Evolutionary conservation across 352 stramenopile genomes (phyloP).

Genomic region (Hyphochytrium catenoides): DNA sequence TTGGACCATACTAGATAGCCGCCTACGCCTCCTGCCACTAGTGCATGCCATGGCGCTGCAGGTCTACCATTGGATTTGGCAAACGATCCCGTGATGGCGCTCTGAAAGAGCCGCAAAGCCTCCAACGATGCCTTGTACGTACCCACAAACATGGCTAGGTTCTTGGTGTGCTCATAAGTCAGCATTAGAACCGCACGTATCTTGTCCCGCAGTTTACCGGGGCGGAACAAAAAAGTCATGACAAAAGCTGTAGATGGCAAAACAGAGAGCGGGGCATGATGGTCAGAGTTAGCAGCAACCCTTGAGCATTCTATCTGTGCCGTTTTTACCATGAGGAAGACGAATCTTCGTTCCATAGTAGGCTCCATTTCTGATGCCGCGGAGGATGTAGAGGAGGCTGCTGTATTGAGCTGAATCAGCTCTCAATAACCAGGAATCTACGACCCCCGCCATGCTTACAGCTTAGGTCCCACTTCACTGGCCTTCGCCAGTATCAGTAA

Average conservation of each 20-base stretch:
- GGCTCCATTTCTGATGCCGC: constrained; percentile 52
- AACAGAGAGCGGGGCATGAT: too few species aligned
- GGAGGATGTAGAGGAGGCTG: constrained; percentile 37
- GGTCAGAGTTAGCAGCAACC: constrained; percentile 1
- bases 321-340: constrained; percentile 54
- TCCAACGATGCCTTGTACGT: constrained; percentile 46
- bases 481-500: too few species aligned
- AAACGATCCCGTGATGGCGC: constrained; percentile 11
- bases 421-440: too few species aligned
- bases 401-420: too few species aligned
- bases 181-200: constrained; percentile 33
- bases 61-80: constrained; percentile 25
- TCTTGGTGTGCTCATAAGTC: constrained; percentile 62
- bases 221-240: constrained; percentile 68
- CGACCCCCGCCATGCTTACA: too few species aligned
- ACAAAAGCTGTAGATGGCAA: constrained; percentile 30
- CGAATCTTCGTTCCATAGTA: constrained; percentile 70
- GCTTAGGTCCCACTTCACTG: too few species aligned
- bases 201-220: constrained; percentile 41
- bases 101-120: constrained; percentile 21
- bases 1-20: constrained; percentile 55
- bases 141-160: constrained; percentile 58
- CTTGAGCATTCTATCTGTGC: too few species aligned
- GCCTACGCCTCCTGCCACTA: constrained; percentile 35
- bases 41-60: constrained; percentile 37